Evolutionary conservation across 176 grass and related monocot genomes (phyloP), one percentile per base, ranked within the genome.

Genomic region (Lolium rigidum): DNA sequence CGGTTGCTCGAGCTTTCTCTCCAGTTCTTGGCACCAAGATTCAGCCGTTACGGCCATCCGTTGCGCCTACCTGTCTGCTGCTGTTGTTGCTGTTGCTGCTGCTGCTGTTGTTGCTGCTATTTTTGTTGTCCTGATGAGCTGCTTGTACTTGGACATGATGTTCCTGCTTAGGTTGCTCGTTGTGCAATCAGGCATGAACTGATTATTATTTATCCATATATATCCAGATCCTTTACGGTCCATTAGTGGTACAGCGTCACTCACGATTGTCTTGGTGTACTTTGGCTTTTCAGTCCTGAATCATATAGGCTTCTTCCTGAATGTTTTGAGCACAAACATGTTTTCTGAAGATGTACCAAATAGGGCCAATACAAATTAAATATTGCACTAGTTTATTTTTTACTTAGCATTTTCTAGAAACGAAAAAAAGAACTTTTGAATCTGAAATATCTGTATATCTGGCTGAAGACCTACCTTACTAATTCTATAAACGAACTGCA

Each of bases 1-100:
- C 73, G 46, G 15, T 77, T 85, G 83, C 31, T 77, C 43, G 41
- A 74, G 46, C 20, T 64, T 65, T 43, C 58, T 65, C 10, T 51
- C 56, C 18, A 18, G 44, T 85, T 85, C 83, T 67, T 66, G 73
- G 73, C n/a, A 37, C 20, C 26, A 21, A 51, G 17, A 84, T 84
- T 74, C 43, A 63, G 82, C 10, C 13, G 6, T 17, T 84, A 46
- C 66, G 22, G 51, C 50, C 35, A 25, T 84, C 41, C 1, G 39
- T 73, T 70, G 48, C 26, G 80, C 48, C 79, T 81, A 81, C 15
- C 59, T 59, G 1, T 18, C 9, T 80, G 10, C 17, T 49, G 18
- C 2, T 21, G 69, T 1, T 76, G 48, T 1, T 74, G 38, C 1
- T 61, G 20, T 4, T 54, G 52, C 0, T 68, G 68, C 5, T 58